These are phyloP conservation scores for Millerozyma acaciae DNA, from an alignment of 805 yeast genomes.

Conservation along the genomic window DNA sequence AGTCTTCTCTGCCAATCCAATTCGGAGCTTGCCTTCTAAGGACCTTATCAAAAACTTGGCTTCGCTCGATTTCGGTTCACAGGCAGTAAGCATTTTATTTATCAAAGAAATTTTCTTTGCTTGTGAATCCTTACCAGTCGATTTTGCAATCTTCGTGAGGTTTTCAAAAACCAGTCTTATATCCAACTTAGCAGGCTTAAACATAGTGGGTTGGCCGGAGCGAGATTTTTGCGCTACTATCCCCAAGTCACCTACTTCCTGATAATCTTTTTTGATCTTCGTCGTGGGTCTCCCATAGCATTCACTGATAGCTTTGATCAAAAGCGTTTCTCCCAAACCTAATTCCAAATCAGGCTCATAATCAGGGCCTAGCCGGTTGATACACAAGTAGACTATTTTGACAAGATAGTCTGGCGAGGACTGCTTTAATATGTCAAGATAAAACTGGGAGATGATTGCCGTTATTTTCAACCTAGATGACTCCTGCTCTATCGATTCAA, in stretches of 20 bases:
- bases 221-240: conserved; percentile 81
- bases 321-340: conserved; percentile 87
- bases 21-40: conserved; percentile 87
- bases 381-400: conserved; percentile 75
- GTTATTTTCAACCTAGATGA: conserved; percentile 81
- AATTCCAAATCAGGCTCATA: conserved; percentile 86
- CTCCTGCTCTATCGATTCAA: conserved; percentile 74
- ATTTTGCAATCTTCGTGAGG: conserved; percentile 70
- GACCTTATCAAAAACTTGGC: conserved; percentile 89
- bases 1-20: conserved; percentile 91
- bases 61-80: conserved; percentile 64
- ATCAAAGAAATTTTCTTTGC: conserved; percentile 71
- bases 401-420: conserved; percentile 47
- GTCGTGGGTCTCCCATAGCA: conserved; percentile 78
- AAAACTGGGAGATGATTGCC: conserved; percentile 69
- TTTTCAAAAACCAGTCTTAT: conserved; percentile 69
- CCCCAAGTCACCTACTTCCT: conserved; percentile 86
- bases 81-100: conserved; percentile 79
- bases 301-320: conserved; percentile 85
- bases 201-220: conserved; percentile 86
- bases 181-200: conserved; percentile 79
- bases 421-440: conserved; percentile 55
- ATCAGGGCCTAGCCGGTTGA: conserved; percentile 91
- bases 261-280: conserved; percentile 71
- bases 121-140: conserved; percentile 82